phyloP scores from a whole-genome alignment of 192 early-diverging fungal genomes.

The Chytriomyces confervae region DNA sequence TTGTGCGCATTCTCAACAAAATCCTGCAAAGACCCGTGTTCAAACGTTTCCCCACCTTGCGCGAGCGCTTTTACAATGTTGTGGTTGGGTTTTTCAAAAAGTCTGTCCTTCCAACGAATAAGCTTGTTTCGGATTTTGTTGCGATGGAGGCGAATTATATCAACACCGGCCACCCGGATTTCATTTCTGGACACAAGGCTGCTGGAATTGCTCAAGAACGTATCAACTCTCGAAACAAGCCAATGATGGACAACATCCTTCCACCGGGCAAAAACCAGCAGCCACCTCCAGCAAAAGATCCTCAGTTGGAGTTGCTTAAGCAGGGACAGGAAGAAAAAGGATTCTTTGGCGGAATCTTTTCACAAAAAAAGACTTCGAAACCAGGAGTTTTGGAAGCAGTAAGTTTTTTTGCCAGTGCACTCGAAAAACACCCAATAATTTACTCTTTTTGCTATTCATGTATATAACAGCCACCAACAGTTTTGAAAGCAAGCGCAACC shows the following conservation, averaged over 20 bases:
- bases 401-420: slow-evolving; percentile 26
- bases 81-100: slow-evolving; percentile 96
- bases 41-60: slow-evolving; percentile 94
- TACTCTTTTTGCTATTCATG: no score
- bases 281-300: slow-evolving; percentile 44
- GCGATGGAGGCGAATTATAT: slow-evolving; percentile 94
- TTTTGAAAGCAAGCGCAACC: slow-evolving; percentile 87
- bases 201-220: slow-evolving; percentile 30
- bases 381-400: slow-evolving; percentile 63
- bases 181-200: slow-evolving; percentile 89
- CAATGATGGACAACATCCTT: slow-evolving; percentile 32
- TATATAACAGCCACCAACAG: slow-evolving; percentile 72
- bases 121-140: slow-evolving; percentile 91
- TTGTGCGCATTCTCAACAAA: slow-evolving; percentile 92
- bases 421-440: background rate
- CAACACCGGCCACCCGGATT: slow-evolving; percentile 99
- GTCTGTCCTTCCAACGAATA: slow-evolving; percentile 87
- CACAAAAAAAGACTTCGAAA: slow-evolving; percentile 81
- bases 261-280: slow-evolving; percentile 43
- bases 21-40: slow-evolving; percentile 92
- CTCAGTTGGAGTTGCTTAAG: slow-evolving; percentile 67
- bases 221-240: slow-evolving; percentile 26
- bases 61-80: slow-evolving; percentile 90
- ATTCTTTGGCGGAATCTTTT: slow-evolving; percentile 94
- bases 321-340: slow-evolving; percentile 68